Evolutionary conservation across 352 stramenopile genomes (phyloP).

Genomic region (Globisporangium ultimum): DNA sequence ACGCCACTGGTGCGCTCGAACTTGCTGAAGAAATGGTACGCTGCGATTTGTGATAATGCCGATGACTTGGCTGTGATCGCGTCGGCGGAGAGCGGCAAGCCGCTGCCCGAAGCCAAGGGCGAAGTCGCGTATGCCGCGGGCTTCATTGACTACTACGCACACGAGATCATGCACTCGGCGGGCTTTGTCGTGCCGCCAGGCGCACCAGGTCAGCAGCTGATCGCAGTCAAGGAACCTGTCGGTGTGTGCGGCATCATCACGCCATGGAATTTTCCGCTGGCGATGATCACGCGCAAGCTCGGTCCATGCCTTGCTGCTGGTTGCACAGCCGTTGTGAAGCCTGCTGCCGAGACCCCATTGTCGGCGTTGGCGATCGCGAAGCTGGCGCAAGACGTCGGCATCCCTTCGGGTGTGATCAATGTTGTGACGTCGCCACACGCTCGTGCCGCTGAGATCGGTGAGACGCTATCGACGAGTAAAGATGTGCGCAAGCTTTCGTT

Average conservation of each 20-base stretch:
- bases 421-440: slow-evolving; percentile 69
- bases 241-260: slow-evolving; percentile 95
- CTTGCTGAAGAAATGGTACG: slow-evolving; percentile 83
- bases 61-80: slow-evolving; percentile 91
- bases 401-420: slow-evolving; percentile 89
- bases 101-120: slow-evolving; percentile 89
- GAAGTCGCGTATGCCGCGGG: slow-evolving; percentile 93
- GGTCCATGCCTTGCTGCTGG: slow-evolving; percentile 91
- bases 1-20: slow-evolving; percentile 57
- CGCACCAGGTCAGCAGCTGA: slow-evolving; percentile 50
- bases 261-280: slow-evolving; percentile 98
- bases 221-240: slow-evolving; percentile 90
- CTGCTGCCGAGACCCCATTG: slow-evolving; percentile 94
- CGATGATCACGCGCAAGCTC: slow-evolving; percentile 98
- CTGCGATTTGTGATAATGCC: slow-evolving; percentile 58
- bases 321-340: slow-evolving; percentile 96
- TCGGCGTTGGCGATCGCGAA: slow-evolving; percentile 92
- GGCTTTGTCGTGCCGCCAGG: slow-evolving; percentile 79
- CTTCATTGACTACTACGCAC: slow-evolving; percentile 97
- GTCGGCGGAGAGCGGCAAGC: slow-evolving; percentile 97
- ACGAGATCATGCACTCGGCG: slow-evolving; percentile 89
- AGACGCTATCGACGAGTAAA: slow-evolving; percentile 56
- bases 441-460: slow-evolving; percentile 71
- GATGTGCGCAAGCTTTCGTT: slow-evolving; percentile 90
- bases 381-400: slow-evolving; percentile 84